Percentiles rank a stretch among this genome's conserved stretches.
Conservation (phyloP, 345 rosid genomes). For the Lagerstroemia speciosa region DNA sequence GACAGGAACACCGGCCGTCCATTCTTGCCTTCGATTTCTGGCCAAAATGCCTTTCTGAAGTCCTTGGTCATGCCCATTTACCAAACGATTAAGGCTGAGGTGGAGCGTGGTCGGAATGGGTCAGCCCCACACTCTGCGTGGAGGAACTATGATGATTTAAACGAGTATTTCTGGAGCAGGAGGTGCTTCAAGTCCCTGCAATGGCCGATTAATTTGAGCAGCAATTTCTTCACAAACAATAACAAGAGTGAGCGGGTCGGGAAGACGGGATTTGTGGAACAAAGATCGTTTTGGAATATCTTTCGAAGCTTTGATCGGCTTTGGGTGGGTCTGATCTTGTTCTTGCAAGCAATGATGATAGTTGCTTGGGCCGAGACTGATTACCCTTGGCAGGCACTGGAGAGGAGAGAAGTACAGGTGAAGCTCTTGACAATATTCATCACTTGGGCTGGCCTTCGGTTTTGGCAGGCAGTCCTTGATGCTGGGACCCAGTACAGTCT, state of each 20-base stretch:
- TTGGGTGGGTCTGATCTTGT: constrained; percentile 69
- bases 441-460: constrained; percentile 67
- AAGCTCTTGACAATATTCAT: constrained; percentile 70
- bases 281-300: constrained; percentile 73
- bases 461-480: constrained; percentile 68
- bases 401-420: constrained; percentile 45
- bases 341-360: constrained; percentile 60
- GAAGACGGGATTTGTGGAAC: constrained; percentile 90
- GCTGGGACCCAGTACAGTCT: constrained; percentile 82
- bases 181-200: constrained; percentile 62
- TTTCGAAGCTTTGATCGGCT: constrained; percentile 74
- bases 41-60: constrained; percentile 53
- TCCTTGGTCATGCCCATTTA: constrained; percentile 60
- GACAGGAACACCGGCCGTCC: constrained; percentile 54
- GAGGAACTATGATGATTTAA: constrained; percentile 89
- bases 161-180: constrained; percentile 84
- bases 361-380: constrained; percentile 55
- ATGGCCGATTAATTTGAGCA: constrained; percentile 54
- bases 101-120: constrained; percentile 58
- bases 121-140: constrained; percentile 70
- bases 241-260: constrained; percentile 43
- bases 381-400: constrained; percentile 50
- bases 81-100: constrained; percentile 45
- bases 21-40: constrained; percentile 38
- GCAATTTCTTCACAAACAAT: constrained; percentile 39